Evolutionary conservation across 2,329 filamentous ascomycete genomes (phyloP).

Genomic region (Colletotrichum sp.): DNA sequence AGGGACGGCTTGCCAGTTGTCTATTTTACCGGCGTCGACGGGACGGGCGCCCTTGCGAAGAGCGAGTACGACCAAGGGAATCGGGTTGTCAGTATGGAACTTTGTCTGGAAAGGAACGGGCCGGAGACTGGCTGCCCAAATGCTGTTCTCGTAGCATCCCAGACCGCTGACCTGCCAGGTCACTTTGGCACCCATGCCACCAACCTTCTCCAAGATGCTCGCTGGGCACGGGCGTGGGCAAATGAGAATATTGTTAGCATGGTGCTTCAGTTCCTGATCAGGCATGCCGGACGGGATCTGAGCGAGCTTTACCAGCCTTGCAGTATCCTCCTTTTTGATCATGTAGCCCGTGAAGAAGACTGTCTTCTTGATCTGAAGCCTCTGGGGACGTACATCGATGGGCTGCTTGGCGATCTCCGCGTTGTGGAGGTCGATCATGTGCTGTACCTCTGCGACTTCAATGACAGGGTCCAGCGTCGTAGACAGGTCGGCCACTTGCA

Average conservation of each 20-base stretch:
- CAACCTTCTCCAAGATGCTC: slow-evolving; percentile 80
- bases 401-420: slow-evolving; percentile 47
- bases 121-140: slow-evolving; percentile 85
- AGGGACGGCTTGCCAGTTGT: slow-evolving; percentile 80
- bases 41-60: slow-evolving; percentile 77
- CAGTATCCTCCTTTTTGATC: slow-evolving; percentile 73
- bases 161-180: slow-evolving; percentile 83
- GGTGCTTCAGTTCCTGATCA: slow-evolving; percentile 76
- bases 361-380: slow-evolving; percentile 79
- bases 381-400: slow-evolving; percentile 40
- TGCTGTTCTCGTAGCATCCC: slow-evolving; percentile 75
- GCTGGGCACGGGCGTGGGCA: slow-evolving; percentile 76
- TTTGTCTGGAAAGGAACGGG: slow-evolving; percentile 72
- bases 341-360: slow-evolving; percentile 95
- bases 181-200: slow-evolving; percentile 84
- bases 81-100: slow-evolving; percentile 80
- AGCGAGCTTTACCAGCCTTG: slow-evolving; percentile 74
- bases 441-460: slow-evolving; percentile 85
- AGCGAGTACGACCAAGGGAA: slow-evolving; percentile 83
- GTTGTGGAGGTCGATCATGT: slow-evolving; percentile 90
- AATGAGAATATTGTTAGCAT: slow-evolving; percentile 92
- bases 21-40: slow-evolving; percentile 81
- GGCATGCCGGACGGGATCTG: slow-evolving; percentile 65
- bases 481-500: slow-evolving; percentile 81
- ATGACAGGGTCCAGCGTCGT: slow-evolving; percentile 77